Evolutionary conservation across 768 basidiomycete species (phyloP).

Genomic region (Naganishia vaughanmartiniae): DNA sequence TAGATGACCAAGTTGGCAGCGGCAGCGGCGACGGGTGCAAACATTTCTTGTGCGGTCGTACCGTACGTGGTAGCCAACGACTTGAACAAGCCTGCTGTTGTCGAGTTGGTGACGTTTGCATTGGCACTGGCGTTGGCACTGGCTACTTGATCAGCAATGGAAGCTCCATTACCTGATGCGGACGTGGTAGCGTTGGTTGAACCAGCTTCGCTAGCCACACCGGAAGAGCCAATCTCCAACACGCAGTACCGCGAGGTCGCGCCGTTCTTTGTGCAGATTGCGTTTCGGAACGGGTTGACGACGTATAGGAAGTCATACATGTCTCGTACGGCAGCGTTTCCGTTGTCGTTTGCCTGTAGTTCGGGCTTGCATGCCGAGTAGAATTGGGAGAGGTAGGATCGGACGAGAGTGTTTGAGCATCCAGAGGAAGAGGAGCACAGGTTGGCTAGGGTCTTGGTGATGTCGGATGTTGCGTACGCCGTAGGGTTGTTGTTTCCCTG

Average conservation of each 20-base stretch:
- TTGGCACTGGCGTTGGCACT: slow-evolving; percentile 57
- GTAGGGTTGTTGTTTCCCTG: slow-evolving; percentile 53
- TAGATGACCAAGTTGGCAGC: slow-evolving; percentile 44
- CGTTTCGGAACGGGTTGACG: slow-evolving; percentile 63
- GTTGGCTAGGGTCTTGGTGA: slow-evolving; percentile 56
- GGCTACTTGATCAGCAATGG: slow-evolving; percentile 34
- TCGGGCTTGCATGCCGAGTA: slow-evolving; percentile 69
- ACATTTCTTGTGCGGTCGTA: slow-evolving; percentile 24
- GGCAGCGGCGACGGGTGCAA: slow-evolving; percentile 42
- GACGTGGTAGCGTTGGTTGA: slow-evolving; percentile 31
- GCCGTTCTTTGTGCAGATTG: slow-evolving; percentile 75
- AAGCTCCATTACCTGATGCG: slow-evolving; percentile 22
- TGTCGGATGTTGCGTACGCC: slow-evolving; percentile 33
- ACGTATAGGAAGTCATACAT: slow-evolving; percentile 80
- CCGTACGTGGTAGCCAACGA: slow-evolving; percentile 35
- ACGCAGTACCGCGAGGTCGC: slow-evolving; percentile 67
- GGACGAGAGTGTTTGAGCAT: slow-evolving; percentile 58
- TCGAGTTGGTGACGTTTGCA: slow-evolving; percentile 26
- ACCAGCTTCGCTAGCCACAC: slow-evolving; percentile 22
- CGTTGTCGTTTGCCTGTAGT: slow-evolving; percentile 56
- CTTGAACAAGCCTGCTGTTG: slow-evolving; percentile 37
- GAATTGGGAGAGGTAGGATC: slow-evolving; percentile 66
- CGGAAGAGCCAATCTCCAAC: slow-evolving; percentile 54
- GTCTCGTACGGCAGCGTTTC: slow-evolving; percentile 55
- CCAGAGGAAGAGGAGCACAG: slow-evolving; percentile 59